Percentiles rank a stretch among this genome's conserved stretches.
Conservation (phyloP, 1,284 basidiomycete species). For the Chalciporus sp. region DNA sequence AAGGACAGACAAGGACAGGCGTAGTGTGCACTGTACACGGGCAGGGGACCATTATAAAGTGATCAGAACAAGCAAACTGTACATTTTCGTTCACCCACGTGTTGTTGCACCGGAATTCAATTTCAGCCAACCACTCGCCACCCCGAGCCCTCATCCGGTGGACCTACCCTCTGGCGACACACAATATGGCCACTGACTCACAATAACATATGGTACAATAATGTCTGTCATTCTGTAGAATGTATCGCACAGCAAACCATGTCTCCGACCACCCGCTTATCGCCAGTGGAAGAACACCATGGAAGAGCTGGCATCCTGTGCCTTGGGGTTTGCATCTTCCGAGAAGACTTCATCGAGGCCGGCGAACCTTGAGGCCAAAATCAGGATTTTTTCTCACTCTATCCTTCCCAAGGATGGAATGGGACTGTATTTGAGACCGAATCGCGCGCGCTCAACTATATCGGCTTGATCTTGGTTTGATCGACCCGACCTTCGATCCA, state of each 20-base stretch:
- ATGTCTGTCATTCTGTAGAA: neutral
- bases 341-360: neutral
- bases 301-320: neutral
- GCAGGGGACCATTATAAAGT: conserved; percentile 33
- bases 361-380: neutral
- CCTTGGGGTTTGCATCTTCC: neutral
- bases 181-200: too few species aligned
- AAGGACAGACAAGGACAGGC: conserved; percentile 1
- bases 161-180: neutral
- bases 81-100: conserved; percentile 31
- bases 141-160: too few species aligned
- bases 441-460: neutral
- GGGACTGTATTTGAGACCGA: neutral
- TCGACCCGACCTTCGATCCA: neutral
- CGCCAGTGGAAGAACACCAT: conserved; percentile 1
- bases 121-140: too few species aligned
- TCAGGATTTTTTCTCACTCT: neutral
- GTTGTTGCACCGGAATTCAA: conserved; percentile 14
- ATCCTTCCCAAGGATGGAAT: neutral
- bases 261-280: conserved; percentile 1
- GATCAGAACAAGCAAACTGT: conserved; percentile 30
- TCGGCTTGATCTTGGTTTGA: neutral
- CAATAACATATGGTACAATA: neutral
- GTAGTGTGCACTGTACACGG: conserved; percentile 13
- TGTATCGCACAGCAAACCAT: conserved; percentile 3